These are phyloP conservation scores for Flaveria brownii DNA, from an alignment of 129 eudicot species.

Conservation along the genomic window DNA sequence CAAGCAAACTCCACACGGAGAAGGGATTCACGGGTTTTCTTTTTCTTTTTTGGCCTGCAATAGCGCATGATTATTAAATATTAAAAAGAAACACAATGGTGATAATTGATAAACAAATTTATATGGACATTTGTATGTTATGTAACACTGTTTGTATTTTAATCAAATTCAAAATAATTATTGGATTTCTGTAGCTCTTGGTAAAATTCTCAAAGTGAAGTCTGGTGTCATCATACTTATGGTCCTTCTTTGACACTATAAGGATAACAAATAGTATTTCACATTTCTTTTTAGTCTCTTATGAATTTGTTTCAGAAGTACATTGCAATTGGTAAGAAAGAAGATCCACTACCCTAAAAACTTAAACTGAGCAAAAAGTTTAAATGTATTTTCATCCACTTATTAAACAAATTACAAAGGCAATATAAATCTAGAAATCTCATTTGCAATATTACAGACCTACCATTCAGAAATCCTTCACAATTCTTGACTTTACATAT, in stretches of 20 bases:
- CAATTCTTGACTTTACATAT: no score
- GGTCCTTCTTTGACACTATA: slow-evolving; percentile 82
- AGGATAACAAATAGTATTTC: slow-evolving; percentile 16
- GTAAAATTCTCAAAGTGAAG: slow-evolving; percentile 88
- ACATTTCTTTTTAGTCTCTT: no score
- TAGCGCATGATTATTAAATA: slow-evolving; percentile 4
- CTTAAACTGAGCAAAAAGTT: no score
- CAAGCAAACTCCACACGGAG: slow-evolving; percentile 72
- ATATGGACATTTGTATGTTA: not conserved
- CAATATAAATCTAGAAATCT: no score
- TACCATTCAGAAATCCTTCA: no score
- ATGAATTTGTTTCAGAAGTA: no score
- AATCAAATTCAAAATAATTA: slow-evolving; percentile 78
- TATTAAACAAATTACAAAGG: no score
- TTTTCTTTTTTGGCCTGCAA: slow-evolving; percentile 83
- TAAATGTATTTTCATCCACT: no score
- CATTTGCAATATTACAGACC: no score
- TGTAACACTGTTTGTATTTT: slow-evolving; percentile 48
- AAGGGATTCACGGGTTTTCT: slow-evolving; percentile 87
- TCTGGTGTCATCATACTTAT: slow-evolving; percentile 63
- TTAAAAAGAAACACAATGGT: not conserved
- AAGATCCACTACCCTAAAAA: no score
- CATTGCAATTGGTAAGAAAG: no score
- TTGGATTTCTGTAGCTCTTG: slow-evolving; percentile 89
- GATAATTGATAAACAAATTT: not conserved